Evolutionary conservation across 192 early-diverging fungal species (phyloP).

Genomic region (Umbelopsis sp.): DNA sequence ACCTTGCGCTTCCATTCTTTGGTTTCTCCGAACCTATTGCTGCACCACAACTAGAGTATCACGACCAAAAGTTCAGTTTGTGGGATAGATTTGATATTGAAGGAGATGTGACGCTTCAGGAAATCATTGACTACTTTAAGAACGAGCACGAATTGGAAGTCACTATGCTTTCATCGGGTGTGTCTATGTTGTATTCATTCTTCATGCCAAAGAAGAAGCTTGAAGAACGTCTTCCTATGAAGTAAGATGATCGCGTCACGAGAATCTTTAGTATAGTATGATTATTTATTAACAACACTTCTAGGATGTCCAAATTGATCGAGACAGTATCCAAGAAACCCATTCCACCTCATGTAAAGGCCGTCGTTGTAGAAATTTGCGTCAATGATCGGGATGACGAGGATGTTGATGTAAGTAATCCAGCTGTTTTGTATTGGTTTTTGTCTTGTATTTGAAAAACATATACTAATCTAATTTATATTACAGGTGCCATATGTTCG

Average conservation of each 20-base stretch:
- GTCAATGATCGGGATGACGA: conserved; percentile 88
- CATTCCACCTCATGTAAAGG: conserved; percentile 81
- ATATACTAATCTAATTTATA: no score
- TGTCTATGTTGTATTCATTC: conserved; percentile 90
- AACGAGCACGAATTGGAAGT: conserved; percentile 83
- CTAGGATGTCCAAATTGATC: conserved; percentile 77
- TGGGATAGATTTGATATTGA: conserved; percentile 96
- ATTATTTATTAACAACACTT: not conserved
- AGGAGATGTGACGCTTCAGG: conserved; percentile 84
- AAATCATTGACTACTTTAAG: conserved; percentile 87
- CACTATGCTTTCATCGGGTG: conserved; percentile 90
- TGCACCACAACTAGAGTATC: conserved; percentile 85
- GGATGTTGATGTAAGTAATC: conserved; percentile 72
- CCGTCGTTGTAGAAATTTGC: conserved; percentile 86
- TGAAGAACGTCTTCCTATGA: conserved; percentile 79
- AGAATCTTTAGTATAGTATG: not conserved
- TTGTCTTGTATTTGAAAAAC: not conserved
- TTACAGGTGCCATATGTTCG: conserved; percentile 50
- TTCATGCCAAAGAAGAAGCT: conserved; percentile 88
- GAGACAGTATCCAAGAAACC: conserved; percentile 86
- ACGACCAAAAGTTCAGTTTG: conserved; percentile 83
- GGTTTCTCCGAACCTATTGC: conserved; percentile 98
- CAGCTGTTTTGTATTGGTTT: conserved; percentile 2
- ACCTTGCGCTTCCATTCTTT: conserved; percentile 98
- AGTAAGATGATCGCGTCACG: conserved; percentile 45